Percentiles rank a stretch among this genome's conserved stretches.
phyloP scores from a whole-genome alignment of 169 alveolate species.

The Plasmodium billcollinsi region DNA sequence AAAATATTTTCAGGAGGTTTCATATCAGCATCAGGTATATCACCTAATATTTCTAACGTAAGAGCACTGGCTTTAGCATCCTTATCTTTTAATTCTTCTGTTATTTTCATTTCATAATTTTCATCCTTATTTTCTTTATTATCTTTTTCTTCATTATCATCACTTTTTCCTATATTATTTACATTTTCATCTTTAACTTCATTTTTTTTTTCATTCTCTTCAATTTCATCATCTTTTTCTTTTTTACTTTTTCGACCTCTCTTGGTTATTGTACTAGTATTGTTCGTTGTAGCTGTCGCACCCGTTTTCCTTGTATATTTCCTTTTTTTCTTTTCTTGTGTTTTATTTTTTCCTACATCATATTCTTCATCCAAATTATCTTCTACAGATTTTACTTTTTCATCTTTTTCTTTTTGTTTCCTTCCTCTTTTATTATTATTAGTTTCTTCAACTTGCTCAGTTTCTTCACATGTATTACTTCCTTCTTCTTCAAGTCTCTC shows the following conservation, averaged over 20 bases:
- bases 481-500: conserved; percentile 40
- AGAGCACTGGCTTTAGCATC: conserved; percentile 96
- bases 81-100: conserved; percentile 88
- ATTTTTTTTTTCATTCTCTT: conserved; percentile 3
- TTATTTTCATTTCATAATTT: conserved; percentile 88
- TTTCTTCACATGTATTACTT: background rate
- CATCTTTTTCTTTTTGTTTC: conserved; percentile 13
- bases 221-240: conserved; percentile 9
- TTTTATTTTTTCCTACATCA: conserved; percentile 6
- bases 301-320: background rate
- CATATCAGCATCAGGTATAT: conserved; percentile 98
- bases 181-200: background rate
- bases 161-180: background rate
- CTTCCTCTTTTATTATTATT: conserved; percentile 7
- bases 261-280: background rate
- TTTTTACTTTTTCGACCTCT: conserved; percentile 19
- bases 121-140: conserved; percentile 81
- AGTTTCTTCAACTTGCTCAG: conserved; percentile 4
- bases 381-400: background rate
- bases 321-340: conserved; percentile 16
- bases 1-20: conserved; percentile 99
- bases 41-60: conserved; percentile 97
- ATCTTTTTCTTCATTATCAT: conserved; percentile 4
- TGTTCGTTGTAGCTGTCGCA: no score
- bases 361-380: conserved; percentile 33